Conservation (phyloP, 305 asterid genomes). For the Fraxinus paxiana region DNA sequence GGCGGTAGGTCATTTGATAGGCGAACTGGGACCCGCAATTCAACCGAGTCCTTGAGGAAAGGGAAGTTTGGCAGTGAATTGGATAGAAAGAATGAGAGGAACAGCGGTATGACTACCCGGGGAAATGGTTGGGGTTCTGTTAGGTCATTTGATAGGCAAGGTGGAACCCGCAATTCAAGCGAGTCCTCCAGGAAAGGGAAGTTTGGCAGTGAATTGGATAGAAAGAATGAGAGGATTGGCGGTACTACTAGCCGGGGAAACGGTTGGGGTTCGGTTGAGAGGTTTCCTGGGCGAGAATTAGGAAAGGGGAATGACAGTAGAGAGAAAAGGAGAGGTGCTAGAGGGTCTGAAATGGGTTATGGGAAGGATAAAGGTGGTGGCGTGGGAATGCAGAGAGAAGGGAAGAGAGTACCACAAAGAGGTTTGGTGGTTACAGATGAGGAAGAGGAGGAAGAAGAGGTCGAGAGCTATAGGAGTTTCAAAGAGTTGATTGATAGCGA, state of each 20-base stretch:
- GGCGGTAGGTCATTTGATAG: slow-evolving; percentile 20
- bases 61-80: slow-evolving; percentile 11
- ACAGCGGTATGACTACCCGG: not conserved
- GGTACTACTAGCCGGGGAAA: not conserved
- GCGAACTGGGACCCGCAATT: slow-evolving; percentile 33
- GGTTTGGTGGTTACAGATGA: slow-evolving; percentile 36
- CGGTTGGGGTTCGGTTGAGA: slow-evolving; percentile 24
- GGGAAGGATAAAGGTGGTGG: slow-evolving; percentile 36
- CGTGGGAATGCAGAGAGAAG: slow-evolving; percentile 30
- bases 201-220: slow-evolving; percentile 2
- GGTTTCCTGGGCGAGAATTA: slow-evolving; percentile 11
- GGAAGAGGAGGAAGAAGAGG: slow-evolving; percentile 33
- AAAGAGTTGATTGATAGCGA: slow-evolving; percentile 57
- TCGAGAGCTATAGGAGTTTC: slow-evolving; percentile 32
- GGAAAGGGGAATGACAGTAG: slow-evolving; percentile 27
- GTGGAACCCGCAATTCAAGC: slow-evolving; percentile 26
- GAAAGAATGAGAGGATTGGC: slow-evolving; percentile 8
- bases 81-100: slow-evolving; percentile 5
- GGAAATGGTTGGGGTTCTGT: not conserved
- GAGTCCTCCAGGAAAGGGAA: slow-evolving; percentile 23
- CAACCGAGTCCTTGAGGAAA: slow-evolving; percentile 20
- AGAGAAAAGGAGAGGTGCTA: slow-evolving; percentile 27
- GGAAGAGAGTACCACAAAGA: slow-evolving; percentile 34
- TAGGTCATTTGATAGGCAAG: slow-evolving; percentile 27
- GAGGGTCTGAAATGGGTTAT: slow-evolving; percentile 28